A percentile compares a stretch with the other conserved stretches of the same genome.
phyloP scores from a whole-genome alignment of 768 basidiomycete genomes.

The Cystobasidium tubakii region DNA sequence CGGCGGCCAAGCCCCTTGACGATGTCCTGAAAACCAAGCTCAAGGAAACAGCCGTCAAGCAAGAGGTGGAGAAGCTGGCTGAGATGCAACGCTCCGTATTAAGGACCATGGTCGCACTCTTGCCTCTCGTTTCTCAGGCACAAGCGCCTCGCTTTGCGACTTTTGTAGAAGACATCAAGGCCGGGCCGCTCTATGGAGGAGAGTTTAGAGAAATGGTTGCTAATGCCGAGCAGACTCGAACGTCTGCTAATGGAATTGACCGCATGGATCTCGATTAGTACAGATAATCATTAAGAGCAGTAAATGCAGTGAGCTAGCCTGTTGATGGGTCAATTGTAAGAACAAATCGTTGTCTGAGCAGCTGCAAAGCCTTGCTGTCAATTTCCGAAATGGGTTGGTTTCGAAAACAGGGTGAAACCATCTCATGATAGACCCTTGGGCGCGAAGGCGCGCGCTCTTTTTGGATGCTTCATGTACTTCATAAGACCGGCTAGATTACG shows the following conservation, averaged over 20 bases:
- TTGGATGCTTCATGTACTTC: too few species aligned
- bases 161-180: not conserved
- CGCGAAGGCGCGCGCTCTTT: too few species aligned
- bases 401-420: too few species aligned
- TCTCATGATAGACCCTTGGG: too few species aligned
- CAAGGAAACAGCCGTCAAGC: constrained; percentile 87
- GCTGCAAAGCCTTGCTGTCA: too few species aligned
- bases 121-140: constrained; percentile 56
- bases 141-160: constrained; percentile 3
- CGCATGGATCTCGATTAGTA: constrained; percentile 28
- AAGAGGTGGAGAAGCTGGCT: constrained; percentile 76
- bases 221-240: constrained; percentile 5
- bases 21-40: constrained; percentile 84
- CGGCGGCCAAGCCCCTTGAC: constrained; percentile 73
- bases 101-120: constrained; percentile 77
- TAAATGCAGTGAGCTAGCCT: not conserved
- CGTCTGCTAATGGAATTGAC: not conserved
- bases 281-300: not conserved
- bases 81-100: constrained; percentile 87
- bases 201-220: constrained; percentile 27
- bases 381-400: too few species aligned
- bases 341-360: not conserved
- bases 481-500: too few species aligned
- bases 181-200: not conserved
- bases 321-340: not conserved